Conservation (phyloP, 768 basidiomycete genomes). For the Exidia glandulosa region DNA sequence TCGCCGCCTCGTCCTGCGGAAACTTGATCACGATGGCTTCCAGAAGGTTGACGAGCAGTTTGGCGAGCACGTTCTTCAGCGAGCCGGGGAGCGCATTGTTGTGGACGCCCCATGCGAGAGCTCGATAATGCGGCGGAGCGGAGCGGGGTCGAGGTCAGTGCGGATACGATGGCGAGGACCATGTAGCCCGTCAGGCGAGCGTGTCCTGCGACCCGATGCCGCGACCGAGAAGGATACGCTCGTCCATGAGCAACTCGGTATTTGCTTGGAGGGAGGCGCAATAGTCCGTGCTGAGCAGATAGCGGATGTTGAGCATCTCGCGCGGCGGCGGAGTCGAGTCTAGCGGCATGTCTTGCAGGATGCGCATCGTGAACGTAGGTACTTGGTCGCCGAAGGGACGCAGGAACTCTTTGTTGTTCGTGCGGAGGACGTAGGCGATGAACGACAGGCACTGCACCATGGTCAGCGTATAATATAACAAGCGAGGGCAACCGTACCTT, state of each 20-base stretch:
- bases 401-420: slow-evolving; percentile 47
- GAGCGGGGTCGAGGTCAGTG: slow-evolving; percentile 62
- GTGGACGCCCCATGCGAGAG: slow-evolving; percentile 79
- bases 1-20: slow-evolving; percentile 52
- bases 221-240: slow-evolving; percentile 77
- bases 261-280: slow-evolving; percentile 69
- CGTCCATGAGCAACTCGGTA: slow-evolving; percentile 84
- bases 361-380: slow-evolving; percentile 64
- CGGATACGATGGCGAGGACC: slow-evolving; percentile 88
- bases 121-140: slow-evolving; percentile 67
- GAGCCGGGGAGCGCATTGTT: slow-evolving; percentile 70
- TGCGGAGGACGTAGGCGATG: slow-evolving; percentile 78
- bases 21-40: slow-evolving; percentile 76
- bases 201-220: slow-evolving; percentile 79
- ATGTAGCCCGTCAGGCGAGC: slow-evolving; percentile 61
- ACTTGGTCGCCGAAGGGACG: slow-evolving; percentile 72
- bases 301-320: slow-evolving; percentile 88
- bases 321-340: slow-evolving; percentile 54
- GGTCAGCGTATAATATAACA: not conserved
- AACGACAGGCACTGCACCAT: slow-evolving; percentile 71
- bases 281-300: slow-evolving; percentile 71
- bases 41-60: slow-evolving; percentile 82
- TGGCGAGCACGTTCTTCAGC: slow-evolving; percentile 83
- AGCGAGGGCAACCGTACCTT: slow-evolving; percentile 41
- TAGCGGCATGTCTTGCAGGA: slow-evolving; percentile 87